Evolutionary conservation across 257 asterid species (phyloP).

Genomic region (Scutellaria baicalensis): DNA sequence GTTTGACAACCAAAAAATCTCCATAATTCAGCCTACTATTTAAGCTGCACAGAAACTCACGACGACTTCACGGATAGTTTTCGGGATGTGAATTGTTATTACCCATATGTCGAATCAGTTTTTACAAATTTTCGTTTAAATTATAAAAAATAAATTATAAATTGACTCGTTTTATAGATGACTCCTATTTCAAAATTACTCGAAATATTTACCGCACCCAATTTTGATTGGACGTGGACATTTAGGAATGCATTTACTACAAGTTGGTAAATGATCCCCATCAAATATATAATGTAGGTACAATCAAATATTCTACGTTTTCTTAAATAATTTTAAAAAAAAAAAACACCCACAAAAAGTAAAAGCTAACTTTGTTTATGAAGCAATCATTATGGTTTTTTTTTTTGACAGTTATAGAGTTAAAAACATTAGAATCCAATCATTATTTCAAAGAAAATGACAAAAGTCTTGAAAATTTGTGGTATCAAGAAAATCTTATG

Average conservation of each 20-base stretch:
- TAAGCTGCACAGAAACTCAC: no score
- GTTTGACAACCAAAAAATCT: neutral
- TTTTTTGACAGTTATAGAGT: neutral
- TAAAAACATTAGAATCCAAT: neutral
- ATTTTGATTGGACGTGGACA: neutral
- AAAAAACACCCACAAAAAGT: neutral
- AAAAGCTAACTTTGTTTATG: neutral
- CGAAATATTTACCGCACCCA: neutral
- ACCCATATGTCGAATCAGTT: no score
- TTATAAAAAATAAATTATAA: no score
- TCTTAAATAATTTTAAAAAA: neutral
- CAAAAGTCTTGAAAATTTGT: neutral
- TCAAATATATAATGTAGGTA: slow-evolving; percentile 11
- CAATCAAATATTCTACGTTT: neutral
- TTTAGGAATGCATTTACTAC: neutral
- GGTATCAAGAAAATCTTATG: neutral
- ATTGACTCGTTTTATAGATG: no score
- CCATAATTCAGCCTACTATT: neutral
- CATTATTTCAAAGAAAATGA: slow-evolving; percentile 3
- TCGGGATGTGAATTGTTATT: no score
- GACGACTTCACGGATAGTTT: no score
- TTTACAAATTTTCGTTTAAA: no score
- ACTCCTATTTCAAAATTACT: no score
- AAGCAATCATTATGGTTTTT: slow-evolving; percentile 11
- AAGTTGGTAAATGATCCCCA: slow-evolving; percentile 17